Conservation (phyloP, 345 rosid species). For the Eucalyptus erythrocorys region DNA sequence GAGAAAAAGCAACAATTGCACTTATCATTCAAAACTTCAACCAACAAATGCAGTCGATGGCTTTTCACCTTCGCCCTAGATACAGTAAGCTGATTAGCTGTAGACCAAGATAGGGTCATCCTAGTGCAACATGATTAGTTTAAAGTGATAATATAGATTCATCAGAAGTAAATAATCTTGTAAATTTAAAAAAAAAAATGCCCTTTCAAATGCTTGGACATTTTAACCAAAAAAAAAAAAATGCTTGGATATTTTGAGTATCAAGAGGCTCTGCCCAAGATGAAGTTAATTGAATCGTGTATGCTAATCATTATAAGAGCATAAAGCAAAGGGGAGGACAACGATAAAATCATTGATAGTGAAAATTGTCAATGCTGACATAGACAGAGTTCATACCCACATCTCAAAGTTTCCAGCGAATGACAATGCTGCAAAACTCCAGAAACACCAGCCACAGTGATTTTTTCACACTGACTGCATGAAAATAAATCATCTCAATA, state of each 20-base stretch:
- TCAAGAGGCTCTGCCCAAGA: background rate
- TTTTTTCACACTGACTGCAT: constrained; percentile 56
- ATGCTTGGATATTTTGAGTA: background rate
- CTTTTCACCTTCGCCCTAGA: background rate
- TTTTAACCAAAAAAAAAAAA: too few relatives aligned
- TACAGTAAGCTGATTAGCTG: background rate
- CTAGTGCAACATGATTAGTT: background rate
- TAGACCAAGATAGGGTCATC: background rate
- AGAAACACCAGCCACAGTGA: constrained; percentile 55
- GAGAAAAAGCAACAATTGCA: background rate
- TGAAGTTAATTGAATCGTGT: background rate
- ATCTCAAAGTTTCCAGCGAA: constrained; percentile 66
- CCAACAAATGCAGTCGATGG: background rate
- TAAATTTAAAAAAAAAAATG: background rate
- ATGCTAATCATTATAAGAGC: background rate
- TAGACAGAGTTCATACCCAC: constrained; percentile 42
- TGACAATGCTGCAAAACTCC: constrained; percentile 56
- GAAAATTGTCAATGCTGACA: background rate
- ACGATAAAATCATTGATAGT: background rate
- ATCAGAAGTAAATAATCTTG: background rate
- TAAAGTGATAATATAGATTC: background rate
- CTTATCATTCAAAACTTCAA: background rate
- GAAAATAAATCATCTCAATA: background rate
- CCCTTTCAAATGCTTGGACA: background rate
- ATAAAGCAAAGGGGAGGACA: background rate